Evolutionary conservation across 2,329 filamentous ascomycete genomes (phyloP).

Genomic region (Cladosporium sp.): DNA sequence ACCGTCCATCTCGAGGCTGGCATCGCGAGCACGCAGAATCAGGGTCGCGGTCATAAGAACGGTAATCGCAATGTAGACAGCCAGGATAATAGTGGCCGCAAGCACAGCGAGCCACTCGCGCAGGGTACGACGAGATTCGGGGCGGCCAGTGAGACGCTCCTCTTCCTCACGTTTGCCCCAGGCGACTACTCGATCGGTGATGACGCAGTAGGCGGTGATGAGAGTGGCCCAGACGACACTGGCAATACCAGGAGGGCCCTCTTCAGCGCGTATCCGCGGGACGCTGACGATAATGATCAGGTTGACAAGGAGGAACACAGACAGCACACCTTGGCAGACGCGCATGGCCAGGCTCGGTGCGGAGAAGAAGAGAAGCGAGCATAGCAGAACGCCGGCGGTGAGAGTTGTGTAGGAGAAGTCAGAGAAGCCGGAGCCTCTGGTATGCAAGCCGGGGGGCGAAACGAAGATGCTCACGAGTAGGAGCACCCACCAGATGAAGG

Average conservation of each 20-base stretch:
- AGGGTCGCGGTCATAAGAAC: constrained; percentile 79
- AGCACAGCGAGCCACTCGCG: constrained; percentile 83
- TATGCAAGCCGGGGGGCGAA: constrained; percentile 82
- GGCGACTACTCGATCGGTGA: constrained; percentile 78
- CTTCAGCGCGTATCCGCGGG: constrained; percentile 73
- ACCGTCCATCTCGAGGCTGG: constrained; percentile 72
- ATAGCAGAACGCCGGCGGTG: constrained; percentile 72
- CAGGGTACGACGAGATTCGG: constrained; percentile 79
- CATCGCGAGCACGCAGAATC: constrained; percentile 77
- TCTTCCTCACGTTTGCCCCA: constrained; percentile 95
- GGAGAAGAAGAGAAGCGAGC: constrained; percentile 83
- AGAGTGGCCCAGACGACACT: constrained; percentile 82
- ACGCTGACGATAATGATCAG: constrained; percentile 79
- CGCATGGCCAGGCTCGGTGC: constrained; percentile 79
- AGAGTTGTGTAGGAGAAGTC: constrained; percentile 82
- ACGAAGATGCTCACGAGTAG: constrained; percentile 88
- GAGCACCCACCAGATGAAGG: constrained; percentile 90
- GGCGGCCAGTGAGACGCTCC: constrained; percentile 83
- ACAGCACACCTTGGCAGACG: constrained; percentile 69
- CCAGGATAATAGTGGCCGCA: constrained; percentile 70
- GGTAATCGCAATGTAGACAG: constrained; percentile 66
- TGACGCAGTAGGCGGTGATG: constrained; percentile 76
- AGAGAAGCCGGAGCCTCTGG: constrained; percentile 88
- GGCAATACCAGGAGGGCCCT: constrained; percentile 87
- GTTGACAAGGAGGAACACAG: constrained; percentile 69